Base-by-base conservation (phyloP, 768 basidiomycete species). In the Tulasnella sp. region DNA sequence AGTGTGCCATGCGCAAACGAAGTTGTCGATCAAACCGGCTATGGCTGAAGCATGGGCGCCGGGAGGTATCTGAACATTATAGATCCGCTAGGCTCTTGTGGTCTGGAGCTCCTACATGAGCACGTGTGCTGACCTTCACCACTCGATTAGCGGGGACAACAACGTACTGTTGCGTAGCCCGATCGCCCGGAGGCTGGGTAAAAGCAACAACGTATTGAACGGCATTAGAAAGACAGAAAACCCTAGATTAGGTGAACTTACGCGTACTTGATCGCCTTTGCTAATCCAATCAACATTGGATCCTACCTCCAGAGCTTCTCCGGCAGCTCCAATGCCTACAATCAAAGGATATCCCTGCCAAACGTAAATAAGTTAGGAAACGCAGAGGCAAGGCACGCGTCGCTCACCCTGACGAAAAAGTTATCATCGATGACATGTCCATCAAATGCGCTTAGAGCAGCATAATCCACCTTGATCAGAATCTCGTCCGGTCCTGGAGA, bases 1-100 rank as follows among this genome's bases (percentile, higher is more conserved):
- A 5, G 82, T 81, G 75, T 80, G 81, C 72, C 81, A 83, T 1
- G 82, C 79, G 29, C 80, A 81, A 63, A 83, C 79, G 67, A 82
- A 83, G 75, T 83, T 82, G 74, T 83, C 83, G 14, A 83, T 82
- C 59, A 83, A 75, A 0, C 82, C 80, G 12, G 80, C 79, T 3
- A 82, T 83, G n/a, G 75, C 79, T 12, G 80, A 81, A 6, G 85
- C 77, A 0, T 81, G 67, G 37, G 83, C 67, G 22, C 67, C 78
- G 63, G 80, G 80, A 7, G 85, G 84, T 34, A 86, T 78, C 83
- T 86, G 40, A 26, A 36, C 65, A 17, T 26, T 69, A 34, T 29
- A n/a, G n/a, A n/a, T n/a, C n/a, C n/a, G n/a, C n/a, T n/a, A n/a
- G n/a, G n/a, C n/a, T n/a, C n/a, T n/a, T n/a, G n/a, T n/a, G n/a